These are phyloP conservation scores for Thalia dealbata DNA, from an alignment of 176 grass and related monocot genomes.

Conservation along the genomic window DNA sequence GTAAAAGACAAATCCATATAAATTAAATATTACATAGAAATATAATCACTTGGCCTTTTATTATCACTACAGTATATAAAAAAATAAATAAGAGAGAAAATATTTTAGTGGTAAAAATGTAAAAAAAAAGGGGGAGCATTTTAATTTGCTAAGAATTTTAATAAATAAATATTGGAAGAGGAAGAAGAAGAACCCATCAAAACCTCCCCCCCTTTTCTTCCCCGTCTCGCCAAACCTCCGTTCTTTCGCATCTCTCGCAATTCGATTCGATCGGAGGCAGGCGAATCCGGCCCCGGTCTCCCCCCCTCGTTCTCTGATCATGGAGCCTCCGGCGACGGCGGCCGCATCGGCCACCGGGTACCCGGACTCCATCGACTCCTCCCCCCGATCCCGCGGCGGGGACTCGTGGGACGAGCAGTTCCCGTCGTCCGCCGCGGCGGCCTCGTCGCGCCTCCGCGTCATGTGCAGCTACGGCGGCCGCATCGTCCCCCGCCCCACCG, in stretches of 20 bases:
- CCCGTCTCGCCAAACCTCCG: not conserved
- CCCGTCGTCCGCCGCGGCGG: conserved; percentile 43
- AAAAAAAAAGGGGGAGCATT: not conserved
- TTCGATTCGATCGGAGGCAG: conserved; percentile 29
- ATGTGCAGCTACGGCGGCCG: conserved; percentile 98
- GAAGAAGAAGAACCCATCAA: not conserved
- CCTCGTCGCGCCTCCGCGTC: conserved; percentile 44
- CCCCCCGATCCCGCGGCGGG: conserved; percentile 81
- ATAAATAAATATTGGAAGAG: not conserved
- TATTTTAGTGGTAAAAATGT: not conserved
- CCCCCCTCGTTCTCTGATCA: conserved; percentile 3
- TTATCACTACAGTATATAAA: too few relatives aligned
- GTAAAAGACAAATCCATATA: too few relatives aligned
- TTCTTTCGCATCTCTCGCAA: not conserved
- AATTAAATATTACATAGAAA: too few relatives aligned
- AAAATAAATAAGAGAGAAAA: too few relatives aligned
- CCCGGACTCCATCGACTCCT: conserved; percentile 77
- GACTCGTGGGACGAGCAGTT: conserved; percentile 91
- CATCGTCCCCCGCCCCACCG: conserved; percentile 83
- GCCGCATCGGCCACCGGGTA: conserved; percentile 26
- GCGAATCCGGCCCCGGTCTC: not conserved
- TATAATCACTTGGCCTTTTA: too few relatives aligned
- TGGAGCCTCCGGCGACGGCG: conserved; percentile 51
- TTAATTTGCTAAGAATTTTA: not conserved
- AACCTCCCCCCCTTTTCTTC: not conserved